Evolutionary conservation across 345 rosid species (phyloP).

Genomic region (Brassica incana): DNA sequence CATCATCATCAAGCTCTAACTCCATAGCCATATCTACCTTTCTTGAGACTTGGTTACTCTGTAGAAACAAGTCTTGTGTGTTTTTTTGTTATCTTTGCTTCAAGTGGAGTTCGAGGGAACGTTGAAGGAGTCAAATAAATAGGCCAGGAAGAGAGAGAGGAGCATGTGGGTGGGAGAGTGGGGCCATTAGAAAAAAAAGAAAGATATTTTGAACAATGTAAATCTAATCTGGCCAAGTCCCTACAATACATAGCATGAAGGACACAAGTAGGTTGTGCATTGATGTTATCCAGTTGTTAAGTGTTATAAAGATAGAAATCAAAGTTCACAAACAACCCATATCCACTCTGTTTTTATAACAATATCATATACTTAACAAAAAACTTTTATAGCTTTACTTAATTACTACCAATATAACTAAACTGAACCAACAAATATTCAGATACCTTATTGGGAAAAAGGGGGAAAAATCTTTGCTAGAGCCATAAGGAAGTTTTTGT

Average conservation of each 20-base stretch:
- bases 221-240: constrained; percentile 40
- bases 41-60: constrained; percentile 12
- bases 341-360: constrained; percentile 16
- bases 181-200: constrained; percentile 21
- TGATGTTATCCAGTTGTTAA: constrained; percentile 43
- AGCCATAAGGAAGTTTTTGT: constrained; percentile 2
- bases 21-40: constrained; percentile 54
- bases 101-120: constrained; percentile 38
- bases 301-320: constrained; percentile 24
- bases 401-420: background rate
- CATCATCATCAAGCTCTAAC: constrained; percentile 85
- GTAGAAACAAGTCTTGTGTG: constrained; percentile 18
- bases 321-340: constrained; percentile 32
- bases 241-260: constrained; percentile 36
- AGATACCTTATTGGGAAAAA: background rate
- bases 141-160: constrained; percentile 23
- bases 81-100: constrained; percentile 2
- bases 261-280: constrained; percentile 36
- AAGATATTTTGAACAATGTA: constrained; percentile 14
- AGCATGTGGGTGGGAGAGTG: constrained; percentile 42
- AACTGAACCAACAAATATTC: background rate
- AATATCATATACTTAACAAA: background rate
- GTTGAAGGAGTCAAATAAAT: constrained; percentile 44
- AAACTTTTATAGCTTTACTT: background rate
- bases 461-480: background rate